phyloP scores from a whole-genome alignment of 2,329 filamentous ascomycete species.

The Fusarium xylarioides region DNA sequence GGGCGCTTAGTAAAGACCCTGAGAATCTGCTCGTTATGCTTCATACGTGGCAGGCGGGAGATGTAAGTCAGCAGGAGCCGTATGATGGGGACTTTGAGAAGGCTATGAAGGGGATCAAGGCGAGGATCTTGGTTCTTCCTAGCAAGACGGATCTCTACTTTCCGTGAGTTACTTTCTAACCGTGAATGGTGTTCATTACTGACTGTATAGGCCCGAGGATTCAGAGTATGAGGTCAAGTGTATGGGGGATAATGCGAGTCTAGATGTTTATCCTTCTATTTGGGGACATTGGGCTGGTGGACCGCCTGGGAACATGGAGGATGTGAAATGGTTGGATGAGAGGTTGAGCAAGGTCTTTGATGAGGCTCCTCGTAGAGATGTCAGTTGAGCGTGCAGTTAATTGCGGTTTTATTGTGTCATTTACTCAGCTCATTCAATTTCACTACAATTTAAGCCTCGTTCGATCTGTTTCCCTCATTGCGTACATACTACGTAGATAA shows the following conservation, averaged over 20 bases:
- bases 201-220: conserved; percentile 66
- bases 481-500: neutral
- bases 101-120: conserved; percentile 75
- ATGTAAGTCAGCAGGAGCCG: conserved; percentile 73
- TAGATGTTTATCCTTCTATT: conserved; percentile 52
- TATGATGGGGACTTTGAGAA: conserved; percentile 73
- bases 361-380: neutral
- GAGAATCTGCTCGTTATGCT: conserved; percentile 80
- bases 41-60: conserved; percentile 80
- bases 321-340: conserved; percentile 76
- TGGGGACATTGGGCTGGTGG: conserved; percentile 69
- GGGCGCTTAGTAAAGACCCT: conserved; percentile 77
- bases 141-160: conserved; percentile 82
- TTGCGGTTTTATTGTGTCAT: neutral
- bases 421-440: rapidly evolving
- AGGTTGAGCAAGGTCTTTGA: conserved; percentile 30
- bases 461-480: neutral
- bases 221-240: conserved; percentile 75
- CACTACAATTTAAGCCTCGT: rapidly evolving
- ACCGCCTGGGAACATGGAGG: conserved; percentile 74
- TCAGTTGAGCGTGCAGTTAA: neutral
- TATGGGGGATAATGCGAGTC: conserved; percentile 49
- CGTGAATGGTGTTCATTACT: neutral
- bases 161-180: conserved; percentile 51
- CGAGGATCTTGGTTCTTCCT: conserved; percentile 76